A percentile compares a stretch with the other conserved stretches of the same genome.
Evolutionary conservation across 116 monocot genomes (phyloP).

Genomic region (Thalassia testudinum): DNA sequence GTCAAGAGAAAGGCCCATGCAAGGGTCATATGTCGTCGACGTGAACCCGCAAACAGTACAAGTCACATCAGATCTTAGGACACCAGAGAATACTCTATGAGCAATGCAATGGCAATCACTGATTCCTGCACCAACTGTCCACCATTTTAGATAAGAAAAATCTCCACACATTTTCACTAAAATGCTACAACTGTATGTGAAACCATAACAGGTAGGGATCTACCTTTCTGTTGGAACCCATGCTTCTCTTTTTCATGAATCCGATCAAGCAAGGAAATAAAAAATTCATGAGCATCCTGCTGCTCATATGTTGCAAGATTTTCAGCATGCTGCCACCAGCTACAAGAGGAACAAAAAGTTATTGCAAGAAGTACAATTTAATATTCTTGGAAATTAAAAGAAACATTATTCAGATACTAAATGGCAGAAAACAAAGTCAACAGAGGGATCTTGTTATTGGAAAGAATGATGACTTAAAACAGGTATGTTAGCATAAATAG

Average conservation of each 20-base stretch:
- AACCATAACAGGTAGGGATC: neutral
- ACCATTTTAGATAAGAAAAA: neutral
- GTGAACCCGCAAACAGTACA: constrained; percentile 72
- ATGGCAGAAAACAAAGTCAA: neutral
- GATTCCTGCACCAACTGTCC: constrained; percentile 16
- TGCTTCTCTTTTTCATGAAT: constrained; percentile 60
- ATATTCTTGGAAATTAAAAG: neutral
- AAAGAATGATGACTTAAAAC: too few species aligned
- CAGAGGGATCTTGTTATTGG: too few species aligned
- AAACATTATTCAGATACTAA: neutral
- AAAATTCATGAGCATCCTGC: constrained; percentile 79
- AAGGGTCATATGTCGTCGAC: constrained; percentile 82
- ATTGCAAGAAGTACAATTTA: too few species aligned
- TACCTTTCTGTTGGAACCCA: constrained; percentile 27
- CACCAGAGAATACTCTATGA: constrained; percentile 65
- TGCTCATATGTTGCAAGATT: constrained; percentile 65
- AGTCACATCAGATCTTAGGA: constrained; percentile 66
- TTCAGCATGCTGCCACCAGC: constrained; percentile 77
- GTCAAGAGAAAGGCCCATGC: constrained; percentile 64
- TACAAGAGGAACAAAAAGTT: constrained; percentile 15
- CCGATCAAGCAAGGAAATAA: constrained; percentile 58
- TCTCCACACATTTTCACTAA: neutral
- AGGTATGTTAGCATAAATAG: too few species aligned
- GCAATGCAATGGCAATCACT: constrained; percentile 84
- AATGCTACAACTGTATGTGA: neutral